Conservation (phyloP, 768 basidiomycete genomes). For the Neoboletus magnificus region DNA sequence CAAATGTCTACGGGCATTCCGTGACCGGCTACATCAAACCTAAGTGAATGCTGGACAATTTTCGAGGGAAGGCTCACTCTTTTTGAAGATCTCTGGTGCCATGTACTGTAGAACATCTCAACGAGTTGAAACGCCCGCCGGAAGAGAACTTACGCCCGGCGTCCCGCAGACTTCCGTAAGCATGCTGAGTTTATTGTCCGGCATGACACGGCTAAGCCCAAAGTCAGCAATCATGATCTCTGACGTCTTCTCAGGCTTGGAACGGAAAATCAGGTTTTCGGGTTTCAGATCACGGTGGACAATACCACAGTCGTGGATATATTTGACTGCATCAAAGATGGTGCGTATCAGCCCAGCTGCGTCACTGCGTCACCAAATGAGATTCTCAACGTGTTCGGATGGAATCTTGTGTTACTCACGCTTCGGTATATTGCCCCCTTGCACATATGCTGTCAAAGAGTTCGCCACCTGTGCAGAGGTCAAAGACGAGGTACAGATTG, state of each 20-base stretch:
- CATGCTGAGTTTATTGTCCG: slow-evolving; percentile 81
- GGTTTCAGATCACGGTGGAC: slow-evolving; percentile 98
- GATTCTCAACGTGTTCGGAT: slow-evolving; percentile 10
- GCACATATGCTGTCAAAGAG: slow-evolving; percentile 99
- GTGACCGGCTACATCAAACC: slow-evolving; percentile 63
- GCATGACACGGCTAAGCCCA: slow-evolving; percentile 86
- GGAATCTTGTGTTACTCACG: slow-evolving; percentile 44
- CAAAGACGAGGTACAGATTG: slow-evolving; percentile 92
- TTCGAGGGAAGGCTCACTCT: slow-evolving; percentile 49
- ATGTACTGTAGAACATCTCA: slow-evolving; percentile 56
- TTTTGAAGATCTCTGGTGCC: slow-evolving; percentile 96
- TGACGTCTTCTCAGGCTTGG: slow-evolving; percentile 74
- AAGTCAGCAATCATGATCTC: slow-evolving; percentile 99
- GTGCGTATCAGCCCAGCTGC: slow-evolving; percentile 86
- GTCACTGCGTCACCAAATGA: slow-evolving; percentile 53
- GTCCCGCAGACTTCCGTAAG: slow-evolving; percentile 97
- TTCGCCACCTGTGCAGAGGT: slow-evolving; percentile 96
- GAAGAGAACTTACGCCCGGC: slow-evolving; percentile 58
- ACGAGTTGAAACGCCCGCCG: background rate
- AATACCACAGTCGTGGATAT: slow-evolving; percentile 88
- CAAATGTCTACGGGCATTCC: slow-evolving; percentile 93
- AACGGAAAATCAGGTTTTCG: slow-evolving; percentile 95
- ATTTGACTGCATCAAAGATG: slow-evolving; percentile 82
- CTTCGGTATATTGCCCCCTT: slow-evolving; percentile 94
- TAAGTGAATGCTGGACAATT: background rate